Percentiles rank a stretch among this genome's conserved stretches.
These are phyloP conservation scores for Albophoma yamanashiensis DNA, from an alignment of 2,329 filamentous ascomycete genomes.

Conservation along the genomic window DNA sequence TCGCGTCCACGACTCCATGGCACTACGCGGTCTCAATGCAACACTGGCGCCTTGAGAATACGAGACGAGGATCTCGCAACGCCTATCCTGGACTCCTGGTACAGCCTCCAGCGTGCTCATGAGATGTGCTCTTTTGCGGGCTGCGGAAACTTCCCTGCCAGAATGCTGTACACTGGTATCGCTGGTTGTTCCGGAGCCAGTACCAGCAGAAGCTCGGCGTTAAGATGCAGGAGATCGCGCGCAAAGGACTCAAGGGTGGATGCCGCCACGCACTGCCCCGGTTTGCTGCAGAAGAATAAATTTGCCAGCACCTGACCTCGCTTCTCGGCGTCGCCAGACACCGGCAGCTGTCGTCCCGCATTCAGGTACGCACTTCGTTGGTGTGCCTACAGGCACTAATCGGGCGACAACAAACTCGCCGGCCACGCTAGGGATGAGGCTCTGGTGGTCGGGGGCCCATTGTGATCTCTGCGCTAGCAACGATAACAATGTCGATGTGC, in stretches of 20 bases:
- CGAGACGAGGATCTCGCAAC: background rate
- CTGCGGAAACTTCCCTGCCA: background rate
- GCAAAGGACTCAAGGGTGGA: background rate
- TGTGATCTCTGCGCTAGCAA: background rate
- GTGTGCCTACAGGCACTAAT: background rate
- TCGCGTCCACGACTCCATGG: background rate
- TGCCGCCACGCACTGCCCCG: background rate
- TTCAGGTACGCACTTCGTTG: background rate
- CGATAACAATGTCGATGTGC: background rate
- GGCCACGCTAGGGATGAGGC: background rate
- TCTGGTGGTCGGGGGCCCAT: background rate
- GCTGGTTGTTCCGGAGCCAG: background rate
- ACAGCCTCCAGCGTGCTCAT: background rate
- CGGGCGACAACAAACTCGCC: background rate
- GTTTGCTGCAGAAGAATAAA: background rate
- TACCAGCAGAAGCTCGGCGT: background rate
- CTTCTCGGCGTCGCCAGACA: background rate
- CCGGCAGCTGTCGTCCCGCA: background rate
- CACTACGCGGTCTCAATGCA: background rate
- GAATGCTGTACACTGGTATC: too few relatives aligned
- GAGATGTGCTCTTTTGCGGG: background rate
- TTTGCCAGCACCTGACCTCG: background rate
- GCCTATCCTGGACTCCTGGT: background rate
- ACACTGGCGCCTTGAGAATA: background rate
- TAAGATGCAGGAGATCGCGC: background rate